A percentile compares a stretch with the other conserved stretches of the same genome.
Conservation (phyloP, 2,329 filamentous ascomycete genomes). For the Pyricularia grisea region DNA sequence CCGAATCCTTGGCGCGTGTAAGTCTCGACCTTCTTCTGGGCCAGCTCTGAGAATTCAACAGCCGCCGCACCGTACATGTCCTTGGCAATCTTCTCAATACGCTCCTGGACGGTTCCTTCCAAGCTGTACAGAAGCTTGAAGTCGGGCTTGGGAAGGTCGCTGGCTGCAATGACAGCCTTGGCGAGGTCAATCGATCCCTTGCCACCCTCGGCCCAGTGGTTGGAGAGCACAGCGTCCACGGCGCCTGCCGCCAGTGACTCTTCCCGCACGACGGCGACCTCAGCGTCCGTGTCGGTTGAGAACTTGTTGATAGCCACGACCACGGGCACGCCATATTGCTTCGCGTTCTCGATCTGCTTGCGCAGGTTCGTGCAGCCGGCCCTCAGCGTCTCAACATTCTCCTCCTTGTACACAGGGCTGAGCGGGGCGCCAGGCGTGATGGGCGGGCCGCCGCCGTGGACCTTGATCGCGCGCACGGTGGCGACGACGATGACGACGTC, state of each 20-base stretch:
- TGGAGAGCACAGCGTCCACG: slow-evolving; percentile 84
- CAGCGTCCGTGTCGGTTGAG: slow-evolving; percentile 84
- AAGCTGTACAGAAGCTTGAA: slow-evolving; percentile 82
- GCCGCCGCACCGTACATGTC: slow-evolving; percentile 88
- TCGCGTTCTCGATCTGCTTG: slow-evolving; percentile 92
- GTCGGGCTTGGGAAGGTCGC: slow-evolving; percentile 66
- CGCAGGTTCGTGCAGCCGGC: slow-evolving; percentile 87
- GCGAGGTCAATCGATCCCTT: slow-evolving; percentile 84
- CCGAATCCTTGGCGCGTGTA: slow-evolving; percentile 89
- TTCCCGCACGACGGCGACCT: slow-evolving; percentile 81
- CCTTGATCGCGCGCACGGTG: slow-evolving; percentile 91
- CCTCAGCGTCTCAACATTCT: slow-evolving; percentile 87
- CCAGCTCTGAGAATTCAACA: slow-evolving; percentile 88
- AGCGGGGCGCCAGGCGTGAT: slow-evolving; percentile 81
- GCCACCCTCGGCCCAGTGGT: slow-evolving; percentile 96
- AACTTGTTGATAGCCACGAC: slow-evolving; percentile 98
- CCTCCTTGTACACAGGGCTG: slow-evolving; percentile 80
- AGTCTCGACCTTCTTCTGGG: slow-evolving; percentile 91
- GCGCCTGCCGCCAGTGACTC: slow-evolving; percentile 88
- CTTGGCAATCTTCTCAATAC: slow-evolving; percentile 79
- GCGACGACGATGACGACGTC: slow-evolving; percentile 94
- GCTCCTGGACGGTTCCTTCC: slow-evolving; percentile 71
- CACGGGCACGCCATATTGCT: slow-evolving; percentile 81
- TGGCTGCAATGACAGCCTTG: slow-evolving; percentile 73
- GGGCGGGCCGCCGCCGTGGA: slow-evolving; percentile 91